Percentiles rank a stretch among this genome's conserved stretches.
Conservation (phyloP, 768 basidiomycete genomes). For the Serendipita indica region DNA sequence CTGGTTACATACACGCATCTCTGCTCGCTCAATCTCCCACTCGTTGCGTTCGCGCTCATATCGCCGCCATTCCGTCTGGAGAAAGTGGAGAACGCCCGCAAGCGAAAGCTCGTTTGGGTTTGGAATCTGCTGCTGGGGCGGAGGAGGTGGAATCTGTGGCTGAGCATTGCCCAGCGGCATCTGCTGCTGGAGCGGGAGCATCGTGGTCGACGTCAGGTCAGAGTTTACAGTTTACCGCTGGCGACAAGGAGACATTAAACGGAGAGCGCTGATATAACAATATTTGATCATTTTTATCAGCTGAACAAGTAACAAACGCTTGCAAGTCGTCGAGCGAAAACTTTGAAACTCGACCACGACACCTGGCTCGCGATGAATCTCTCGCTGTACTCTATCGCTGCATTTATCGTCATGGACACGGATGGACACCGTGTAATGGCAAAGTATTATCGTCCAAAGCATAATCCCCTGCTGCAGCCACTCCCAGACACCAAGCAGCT, state of each 20-base stretch:
- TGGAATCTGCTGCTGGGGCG: slow-evolving; percentile 60
- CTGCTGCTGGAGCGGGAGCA: slow-evolving; percentile 9
- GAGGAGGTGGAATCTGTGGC: slow-evolving; percentile 17
- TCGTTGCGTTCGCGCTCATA: slow-evolving; percentile 98
- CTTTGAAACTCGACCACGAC: background rate
- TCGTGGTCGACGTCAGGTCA: slow-evolving; percentile 6
- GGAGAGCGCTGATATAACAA: no score
- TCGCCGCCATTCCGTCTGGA: slow-evolving; percentile 95
- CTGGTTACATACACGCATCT: slow-evolving; percentile 77
- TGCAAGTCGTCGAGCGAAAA: no score
- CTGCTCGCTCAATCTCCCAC: slow-evolving; percentile 99
- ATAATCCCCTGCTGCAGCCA: slow-evolving; percentile 28
- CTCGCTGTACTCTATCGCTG: slow-evolving; percentile 74
- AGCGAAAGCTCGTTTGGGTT: slow-evolving; percentile 87
- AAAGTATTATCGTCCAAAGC: slow-evolving; percentile 74
- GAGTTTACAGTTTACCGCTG: background rate
- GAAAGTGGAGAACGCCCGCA: slow-evolving; percentile 87
- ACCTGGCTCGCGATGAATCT: slow-evolving; percentile 37
- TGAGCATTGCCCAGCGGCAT: slow-evolving; percentile 9
- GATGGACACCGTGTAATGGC: slow-evolving; percentile 90
- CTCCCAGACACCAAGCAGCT: slow-evolving; percentile 33
- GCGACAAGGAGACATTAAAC: background rate
- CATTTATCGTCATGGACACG: slow-evolving; percentile 84
- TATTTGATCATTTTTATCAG: no score
- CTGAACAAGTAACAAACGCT: no score